Conservation (phyloP, 345 rosid species). For the Rhodomyrtus tomentosa region DNA sequence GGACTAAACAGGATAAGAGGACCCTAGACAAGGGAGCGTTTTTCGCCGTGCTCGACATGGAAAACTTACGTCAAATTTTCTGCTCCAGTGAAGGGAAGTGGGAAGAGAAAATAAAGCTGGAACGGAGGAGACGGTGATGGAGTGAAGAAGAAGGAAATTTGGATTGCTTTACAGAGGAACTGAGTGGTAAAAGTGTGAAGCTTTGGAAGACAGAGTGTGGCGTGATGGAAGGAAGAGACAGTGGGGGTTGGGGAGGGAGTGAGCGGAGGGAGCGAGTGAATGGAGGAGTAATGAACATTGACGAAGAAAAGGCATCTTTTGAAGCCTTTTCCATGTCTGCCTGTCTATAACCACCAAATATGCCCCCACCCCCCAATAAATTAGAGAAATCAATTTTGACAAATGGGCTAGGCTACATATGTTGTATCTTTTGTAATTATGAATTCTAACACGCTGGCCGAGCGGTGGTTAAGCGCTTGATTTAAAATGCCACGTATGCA, state of each 20-base stretch:
- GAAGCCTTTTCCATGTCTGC: not conserved
- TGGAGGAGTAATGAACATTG: not conserved
- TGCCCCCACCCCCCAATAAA: not conserved
- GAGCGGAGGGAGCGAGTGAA: not conserved
- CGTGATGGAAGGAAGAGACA: slow-evolving; percentile 38
- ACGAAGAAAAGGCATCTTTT: not conserved
- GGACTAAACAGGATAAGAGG: not conserved
- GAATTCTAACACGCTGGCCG: not conserved
- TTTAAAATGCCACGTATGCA: not conserved
- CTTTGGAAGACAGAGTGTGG: slow-evolving; percentile 27
- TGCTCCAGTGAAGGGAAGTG: not conserved
- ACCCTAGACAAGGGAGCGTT: not conserved
- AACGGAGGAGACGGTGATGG: not conserved
- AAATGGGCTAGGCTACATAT: not conserved
- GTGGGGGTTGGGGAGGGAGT: not conserved
- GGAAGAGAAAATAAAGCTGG: not conserved
- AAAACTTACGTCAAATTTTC: not conserved
- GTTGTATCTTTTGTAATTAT: not conserved
- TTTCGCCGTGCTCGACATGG: not conserved
- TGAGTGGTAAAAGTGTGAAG: not conserved
- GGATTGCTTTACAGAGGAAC: not conserved
- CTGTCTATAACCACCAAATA: not conserved
- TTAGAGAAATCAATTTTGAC: not conserved
- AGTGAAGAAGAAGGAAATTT: not conserved
- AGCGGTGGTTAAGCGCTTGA: not conserved